Evolutionary conservation across 2,329 filamentous ascomycete species (phyloP).

Genomic region (Colletotrichum shisoi): DNA sequence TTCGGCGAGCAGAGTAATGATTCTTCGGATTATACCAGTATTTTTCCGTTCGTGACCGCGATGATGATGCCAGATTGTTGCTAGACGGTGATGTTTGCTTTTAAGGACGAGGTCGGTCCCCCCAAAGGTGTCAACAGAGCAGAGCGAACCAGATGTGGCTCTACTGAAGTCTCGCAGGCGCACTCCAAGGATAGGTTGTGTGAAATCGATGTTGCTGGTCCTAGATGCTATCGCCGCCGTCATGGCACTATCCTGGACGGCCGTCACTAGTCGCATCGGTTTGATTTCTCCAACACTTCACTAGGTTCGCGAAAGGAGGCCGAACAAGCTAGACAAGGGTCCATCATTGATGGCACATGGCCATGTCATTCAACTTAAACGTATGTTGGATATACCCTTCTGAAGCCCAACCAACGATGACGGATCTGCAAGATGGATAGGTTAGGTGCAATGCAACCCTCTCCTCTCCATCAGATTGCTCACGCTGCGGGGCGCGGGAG

Average conservation of each 20-base stretch:
- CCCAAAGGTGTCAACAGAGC: not conserved
- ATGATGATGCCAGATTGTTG: not conserved
- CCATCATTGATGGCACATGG: not conserved
- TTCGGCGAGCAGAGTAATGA: not conserved
- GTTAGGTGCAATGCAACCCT: slow-evolving; percentile 25
- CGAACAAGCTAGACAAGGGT: not conserved
- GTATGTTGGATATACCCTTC: not conserved
- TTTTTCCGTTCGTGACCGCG: not conserved
- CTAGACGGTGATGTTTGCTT: not conserved
- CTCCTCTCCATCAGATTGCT: slow-evolving; percentile 16
- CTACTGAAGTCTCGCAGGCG: slow-evolving; percentile 1
- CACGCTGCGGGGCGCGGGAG: slow-evolving; percentile 20
- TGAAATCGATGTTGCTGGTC: not conserved
- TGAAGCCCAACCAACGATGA: slow-evolving; percentile 12
- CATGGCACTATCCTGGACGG: slow-evolving; percentile 20
- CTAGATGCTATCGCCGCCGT: slow-evolving; percentile 12
- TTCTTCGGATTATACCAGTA: not conserved
- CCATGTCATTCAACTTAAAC: not conserved
- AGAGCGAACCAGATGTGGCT: slow-evolving; percentile 1
- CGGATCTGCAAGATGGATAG: slow-evolving; percentile 4
- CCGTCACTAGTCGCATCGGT: slow-evolving; percentile 4
- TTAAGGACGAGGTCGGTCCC: slow-evolving; percentile 3
- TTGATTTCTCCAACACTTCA: slow-evolving; percentile 1
- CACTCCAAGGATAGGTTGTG: slow-evolving; percentile 10
- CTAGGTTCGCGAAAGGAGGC: not conserved